These are phyloP conservation scores for Nannochloropsis oceanica DNA, from an alignment of 108 stramenopile species.

Conservation along the genomic window DNA sequence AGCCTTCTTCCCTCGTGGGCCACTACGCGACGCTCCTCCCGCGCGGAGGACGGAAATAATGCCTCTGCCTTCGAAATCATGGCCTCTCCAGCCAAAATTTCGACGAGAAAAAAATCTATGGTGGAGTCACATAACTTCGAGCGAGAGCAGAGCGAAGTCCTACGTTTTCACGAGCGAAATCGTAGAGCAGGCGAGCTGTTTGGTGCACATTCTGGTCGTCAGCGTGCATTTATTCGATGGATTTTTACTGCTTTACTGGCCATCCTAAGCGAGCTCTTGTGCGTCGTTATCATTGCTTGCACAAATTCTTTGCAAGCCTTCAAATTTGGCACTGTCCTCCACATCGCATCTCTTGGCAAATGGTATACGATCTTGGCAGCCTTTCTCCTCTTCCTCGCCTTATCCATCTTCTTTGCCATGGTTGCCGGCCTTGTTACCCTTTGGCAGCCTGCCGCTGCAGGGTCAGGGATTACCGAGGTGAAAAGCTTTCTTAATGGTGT, in stretches of 20 bases:
- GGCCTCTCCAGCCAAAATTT: not conserved
- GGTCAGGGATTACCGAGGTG: constrained; percentile 66
- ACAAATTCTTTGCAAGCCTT: not conserved
- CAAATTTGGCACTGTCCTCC: not conserved
- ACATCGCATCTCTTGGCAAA: not conserved
- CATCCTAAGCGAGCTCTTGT: not conserved
- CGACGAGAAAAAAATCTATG: not conserved
- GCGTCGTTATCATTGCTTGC: not conserved
- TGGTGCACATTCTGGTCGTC: not conserved
- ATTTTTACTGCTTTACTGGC: not conserved
- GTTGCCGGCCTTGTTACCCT: not conserved
- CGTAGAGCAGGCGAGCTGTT: not conserved
- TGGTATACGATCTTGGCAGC: not conserved
- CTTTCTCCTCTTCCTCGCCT: not conserved
- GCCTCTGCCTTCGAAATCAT: not conserved
- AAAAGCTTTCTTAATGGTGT: constrained; percentile 69
- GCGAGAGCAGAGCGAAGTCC: not conserved
- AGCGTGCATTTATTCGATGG: not conserved
- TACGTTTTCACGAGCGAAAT: not conserved
- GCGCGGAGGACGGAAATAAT: not conserved
- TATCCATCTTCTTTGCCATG: not conserved
- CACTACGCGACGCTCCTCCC: not conserved
- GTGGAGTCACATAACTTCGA: not conserved
- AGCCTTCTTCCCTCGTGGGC: not conserved
- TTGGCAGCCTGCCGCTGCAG: constrained; percentile 38